Evolutionary conservation across 441 rosid genomes (phyloP).

Genomic region (Adansonia rubrostipa): DNA sequence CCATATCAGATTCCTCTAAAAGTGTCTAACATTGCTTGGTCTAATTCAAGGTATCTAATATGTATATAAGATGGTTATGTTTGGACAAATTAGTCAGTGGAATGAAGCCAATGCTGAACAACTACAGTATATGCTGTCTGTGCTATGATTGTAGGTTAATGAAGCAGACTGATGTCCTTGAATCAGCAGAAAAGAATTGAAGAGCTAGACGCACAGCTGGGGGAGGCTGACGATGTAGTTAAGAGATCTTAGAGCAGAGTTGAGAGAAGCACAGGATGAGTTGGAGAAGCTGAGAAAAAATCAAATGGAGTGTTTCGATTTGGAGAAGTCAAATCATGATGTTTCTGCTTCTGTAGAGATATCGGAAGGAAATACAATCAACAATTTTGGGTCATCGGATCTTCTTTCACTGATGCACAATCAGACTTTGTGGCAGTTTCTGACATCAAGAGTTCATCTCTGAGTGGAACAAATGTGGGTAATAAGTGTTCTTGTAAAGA

Average conservation of each 20-base stretch:
- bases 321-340: conserved; percentile 29
- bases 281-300: too few species aligned
- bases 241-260: conserved; percentile 80
- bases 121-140: not conserved
- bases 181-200: conserved; percentile 67
- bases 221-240: conserved; percentile 89
- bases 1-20: too few species aligned
- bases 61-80: not conserved
- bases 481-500: conserved; percentile 50
- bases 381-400: conserved; percentile 34
- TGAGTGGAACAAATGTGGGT: conserved; percentile 34
- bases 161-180: conserved; percentile 62
- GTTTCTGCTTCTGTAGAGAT: conserved; percentile 27
- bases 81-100: not conserved
- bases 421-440: conserved; percentile 37
- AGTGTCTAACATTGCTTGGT: too few species aligned
- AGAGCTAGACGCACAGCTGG: conserved; percentile 87
- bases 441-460: conserved; percentile 41
- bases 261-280: conserved; percentile 61
- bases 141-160: conserved; percentile 49
- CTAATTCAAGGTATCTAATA: not conserved
- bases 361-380: conserved; percentile 36
- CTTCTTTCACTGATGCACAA: conserved; percentile 42
- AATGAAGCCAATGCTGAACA: not conserved
- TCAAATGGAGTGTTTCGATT: conserved; percentile 20